Base-by-base conservation (phyloP, 1,284 basidiomycete species). In the Kalmanozyma brasiliensis region DNA sequence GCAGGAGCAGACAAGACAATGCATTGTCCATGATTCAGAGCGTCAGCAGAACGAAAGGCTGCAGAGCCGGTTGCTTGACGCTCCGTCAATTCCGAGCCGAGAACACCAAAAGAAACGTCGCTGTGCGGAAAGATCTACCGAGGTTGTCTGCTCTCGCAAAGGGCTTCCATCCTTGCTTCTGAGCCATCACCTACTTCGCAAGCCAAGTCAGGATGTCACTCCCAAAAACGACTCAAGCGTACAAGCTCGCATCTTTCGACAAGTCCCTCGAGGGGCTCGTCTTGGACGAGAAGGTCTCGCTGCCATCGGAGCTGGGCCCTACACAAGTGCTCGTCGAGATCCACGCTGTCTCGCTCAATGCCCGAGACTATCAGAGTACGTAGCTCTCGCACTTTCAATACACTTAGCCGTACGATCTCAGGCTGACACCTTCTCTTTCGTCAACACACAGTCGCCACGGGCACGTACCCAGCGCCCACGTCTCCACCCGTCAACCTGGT, bases 361-460 rank as follows among this genome's bases (percentile, higher is more conserved):
- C 68, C 22, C 24, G 68, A 22, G 68, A 72, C 45, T 66, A 56
- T 17, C 64, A 72, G 49, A 67, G n/a, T n/a, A n/a, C n/a, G n/a
- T n/a, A 41, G 43, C 36, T 19, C 33, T 42, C 10, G 7, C 19
- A 13, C 3, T 6, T 2, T 16, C 10, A 8, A 4, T 11, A 29
- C 22, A 26, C 41, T 43, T 40, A n/a, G n/a, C n/a, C n/a, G n/a
- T n/a, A n/a, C n/a, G n/a, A n/a, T n/a, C n/a, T n/a, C n/a, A n/a
- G n/a, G n/a, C n/a, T n/a, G n/a, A n/a, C n/a, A n/a, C n/a, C n/a
- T n/a, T n/a, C n/a, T n/a, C n/a, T n/a, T n/a, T n/a, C n/a, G n/a
- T n/a, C n/a, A n/a, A n/a, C n/a, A n/a, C n/a, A n/a, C n/a, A n/a
- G n/a, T 72, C 14, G 68, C 59, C 8, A 52, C 46, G 17, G 55